These are phyloP conservation scores for Akanthomyces muscarius DNA, from an alignment of 2,329 filamentous ascomycete species.

Conservation along the genomic window DNA sequence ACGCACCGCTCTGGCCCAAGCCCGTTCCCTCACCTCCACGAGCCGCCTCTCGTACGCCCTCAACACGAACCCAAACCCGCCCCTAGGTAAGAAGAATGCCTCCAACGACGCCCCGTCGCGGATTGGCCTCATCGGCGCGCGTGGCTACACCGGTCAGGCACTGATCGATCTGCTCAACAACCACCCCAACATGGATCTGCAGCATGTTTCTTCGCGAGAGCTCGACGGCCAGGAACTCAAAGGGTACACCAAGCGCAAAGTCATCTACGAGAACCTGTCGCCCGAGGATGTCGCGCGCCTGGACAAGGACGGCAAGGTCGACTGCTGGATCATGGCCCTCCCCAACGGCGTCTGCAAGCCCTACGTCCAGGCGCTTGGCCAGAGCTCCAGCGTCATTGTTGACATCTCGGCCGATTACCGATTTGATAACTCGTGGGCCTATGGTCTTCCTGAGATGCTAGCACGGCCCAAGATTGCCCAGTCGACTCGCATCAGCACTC, in stretches of 20 bases:
- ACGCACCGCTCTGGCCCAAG: background rate
- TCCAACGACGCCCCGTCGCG: conserved; percentile 75
- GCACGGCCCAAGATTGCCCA: conserved; percentile 71
- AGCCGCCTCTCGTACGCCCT: background rate
- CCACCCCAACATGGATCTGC: conserved; percentile 85
- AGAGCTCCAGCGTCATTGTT: conserved; percentile 69
- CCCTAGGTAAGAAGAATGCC: conserved; percentile 81
- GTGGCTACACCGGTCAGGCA: conserved; percentile 91
- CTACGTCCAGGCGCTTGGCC: conserved; percentile 81
- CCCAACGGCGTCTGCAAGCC: conserved; percentile 94
- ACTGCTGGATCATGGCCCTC: conserved; percentile 97
- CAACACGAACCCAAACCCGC: conserved; percentile 66
- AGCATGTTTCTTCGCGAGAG: conserved; percentile 90
- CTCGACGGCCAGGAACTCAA: conserved; percentile 80
- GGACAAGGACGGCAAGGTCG: conserved; percentile 78
- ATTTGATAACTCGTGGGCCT: conserved; percentile 82
- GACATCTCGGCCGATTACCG: conserved; percentile 97
- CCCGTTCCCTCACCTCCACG: conserved; percentile 6
- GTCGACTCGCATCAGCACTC: conserved; percentile 81
- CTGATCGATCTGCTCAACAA: conserved; percentile 81
- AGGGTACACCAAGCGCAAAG: conserved; percentile 86
- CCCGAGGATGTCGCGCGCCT: conserved; percentile 83
- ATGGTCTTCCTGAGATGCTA: conserved; percentile 83
- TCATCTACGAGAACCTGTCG: conserved; percentile 86
- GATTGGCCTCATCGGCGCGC: conserved; percentile 83